These are phyloP conservation scores for Silene uniflora DNA, from an alignment of 148 eudicot species.

Conservation along the genomic window DNA sequence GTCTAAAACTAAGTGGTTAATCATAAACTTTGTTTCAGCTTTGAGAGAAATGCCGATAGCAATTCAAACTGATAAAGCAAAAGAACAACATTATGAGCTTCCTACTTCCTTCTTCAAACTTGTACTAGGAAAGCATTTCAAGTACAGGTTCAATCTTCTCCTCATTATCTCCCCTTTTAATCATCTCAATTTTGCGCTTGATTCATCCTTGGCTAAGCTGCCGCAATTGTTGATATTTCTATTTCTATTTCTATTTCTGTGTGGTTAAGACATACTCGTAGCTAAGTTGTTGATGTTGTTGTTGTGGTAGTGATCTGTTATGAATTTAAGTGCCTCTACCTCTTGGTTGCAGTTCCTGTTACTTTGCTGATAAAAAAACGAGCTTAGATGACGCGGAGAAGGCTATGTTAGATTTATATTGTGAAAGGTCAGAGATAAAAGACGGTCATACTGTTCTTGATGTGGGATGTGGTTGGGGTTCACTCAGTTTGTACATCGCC, in stretches of 20 bases:
- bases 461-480: conserved; percentile 99
- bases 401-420: conserved; percentile 77
- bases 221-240: too few species aligned
- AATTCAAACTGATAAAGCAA: conserved; percentile 67
- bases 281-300: too few species aligned
- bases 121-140: conserved; percentile 79
- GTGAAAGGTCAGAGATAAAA: conserved; percentile 69
- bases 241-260: too few species aligned
- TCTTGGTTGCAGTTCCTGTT: conserved; percentile 69
- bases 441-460: conserved; percentile 95
- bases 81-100: conserved; percentile 87
- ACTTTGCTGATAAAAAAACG: conserved; percentile 48
- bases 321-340: not conserved
- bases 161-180: not conserved
- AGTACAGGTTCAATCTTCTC: conserved; percentile 59
- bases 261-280: too few species aligned
- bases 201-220: too few species aligned
- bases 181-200: not conserved
- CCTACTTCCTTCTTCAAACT: conserved; percentile 97
- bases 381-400: conserved; percentile 84
- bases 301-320: too few species aligned
- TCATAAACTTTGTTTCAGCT: conserved; percentile 41
- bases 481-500: conserved; percentile 75
- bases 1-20: not conserved
- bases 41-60: conserved; percentile 92